Percentiles rank a stretch among this genome's conserved stretches.
These are phyloP conservation scores for Aspergillus saccharolyticus DNA, from an alignment of 495 filamentous ascomycete genomes.

Conservation along the genomic window DNA sequence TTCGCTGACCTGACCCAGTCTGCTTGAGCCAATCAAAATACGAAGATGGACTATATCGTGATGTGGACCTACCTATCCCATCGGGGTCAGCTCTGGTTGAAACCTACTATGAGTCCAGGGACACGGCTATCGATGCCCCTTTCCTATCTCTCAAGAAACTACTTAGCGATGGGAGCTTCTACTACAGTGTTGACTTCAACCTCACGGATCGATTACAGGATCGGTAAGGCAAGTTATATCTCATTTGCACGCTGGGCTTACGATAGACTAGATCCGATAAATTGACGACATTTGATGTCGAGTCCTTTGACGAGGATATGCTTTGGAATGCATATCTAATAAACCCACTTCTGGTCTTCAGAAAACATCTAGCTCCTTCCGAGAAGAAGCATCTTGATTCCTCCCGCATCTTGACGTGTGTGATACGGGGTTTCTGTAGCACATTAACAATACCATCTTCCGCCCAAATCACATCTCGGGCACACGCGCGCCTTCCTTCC, in stretches of 20 bases:
- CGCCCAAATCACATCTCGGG: slow-evolving; percentile 42
- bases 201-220: slow-evolving; percentile 91
- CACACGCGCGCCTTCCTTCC: slow-evolving; percentile 66
- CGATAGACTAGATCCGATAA: slow-evolving; percentile 46
- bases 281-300: slow-evolving; percentile 65
- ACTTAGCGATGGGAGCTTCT: slow-evolving; percentile 90
- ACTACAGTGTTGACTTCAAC: slow-evolving; percentile 96
- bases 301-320: slow-evolving; percentile 81
- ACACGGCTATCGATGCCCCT: slow-evolving; percentile 73
- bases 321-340: slow-evolving; percentile 99
- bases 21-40: slow-evolving; percentile 82
- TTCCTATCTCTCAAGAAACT: slow-evolving; percentile 87
- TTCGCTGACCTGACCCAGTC: slow-evolving; percentile 37
- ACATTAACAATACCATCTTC: slow-evolving; percentile 77
- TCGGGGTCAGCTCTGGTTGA: slow-evolving; percentile 50
- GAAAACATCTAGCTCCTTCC: slow-evolving; percentile 65
- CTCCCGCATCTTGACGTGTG: slow-evolving; percentile 85
- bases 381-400: slow-evolving; percentile 73
- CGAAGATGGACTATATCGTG: slow-evolving; percentile 64
- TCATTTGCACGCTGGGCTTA: slow-evolving; percentile 27
- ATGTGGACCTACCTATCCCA: slow-evolving; percentile 48
- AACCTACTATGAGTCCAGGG: slow-evolving; percentile 54
- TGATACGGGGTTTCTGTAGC: slow-evolving; percentile 85
- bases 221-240: slow-evolving; percentile 56
- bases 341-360: slow-evolving; percentile 79